phyloP scores from a whole-genome alignment of 495 filamentous ascomycete species.

The Rhypophila decipiens region DNA sequence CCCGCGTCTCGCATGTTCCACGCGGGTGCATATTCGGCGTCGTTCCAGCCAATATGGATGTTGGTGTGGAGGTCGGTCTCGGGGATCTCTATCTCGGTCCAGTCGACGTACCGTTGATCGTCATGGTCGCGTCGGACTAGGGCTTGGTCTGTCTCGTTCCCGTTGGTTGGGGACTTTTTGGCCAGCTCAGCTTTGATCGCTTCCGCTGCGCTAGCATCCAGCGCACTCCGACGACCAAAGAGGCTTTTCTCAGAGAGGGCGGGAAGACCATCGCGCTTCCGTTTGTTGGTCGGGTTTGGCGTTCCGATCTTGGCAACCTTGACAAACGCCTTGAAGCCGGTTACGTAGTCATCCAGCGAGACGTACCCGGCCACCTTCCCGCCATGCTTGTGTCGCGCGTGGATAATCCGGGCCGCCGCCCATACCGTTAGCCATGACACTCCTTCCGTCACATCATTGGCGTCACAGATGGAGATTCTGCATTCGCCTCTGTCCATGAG shows the following conservation, averaged over 20 bases:
- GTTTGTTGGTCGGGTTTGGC: not conserved
- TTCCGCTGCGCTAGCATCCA: too few species aligned
- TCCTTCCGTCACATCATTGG: not conserved
- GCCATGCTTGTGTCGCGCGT: not conserved
- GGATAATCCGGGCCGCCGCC: not conserved
- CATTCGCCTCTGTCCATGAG: not conserved
- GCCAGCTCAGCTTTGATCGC: not conserved
- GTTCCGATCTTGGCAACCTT: not conserved
- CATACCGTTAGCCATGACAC: not conserved
- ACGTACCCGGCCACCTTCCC: not conserved
- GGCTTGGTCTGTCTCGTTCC: not conserved
- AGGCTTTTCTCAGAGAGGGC: not conserved
- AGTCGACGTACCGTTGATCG: not conserved
- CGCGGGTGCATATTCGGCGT: not conserved
- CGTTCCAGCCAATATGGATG: not conserved
- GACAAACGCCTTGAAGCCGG: not conserved
- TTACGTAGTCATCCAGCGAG: not conserved
- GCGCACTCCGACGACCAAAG: not conserved
- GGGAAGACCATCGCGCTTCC: not conserved
- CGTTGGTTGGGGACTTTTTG: not conserved
- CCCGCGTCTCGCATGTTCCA: not conserved
- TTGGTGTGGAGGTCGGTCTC: not conserved
- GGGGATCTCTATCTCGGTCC: not conserved
- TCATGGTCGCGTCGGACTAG: not conserved
- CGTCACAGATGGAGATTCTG: not conserved